Evolutionary conservation across 805 yeast genomes (phyloP), one percentile per base, ranked within the genome.

Genomic region (Kluyveromyces lactis): DNA sequence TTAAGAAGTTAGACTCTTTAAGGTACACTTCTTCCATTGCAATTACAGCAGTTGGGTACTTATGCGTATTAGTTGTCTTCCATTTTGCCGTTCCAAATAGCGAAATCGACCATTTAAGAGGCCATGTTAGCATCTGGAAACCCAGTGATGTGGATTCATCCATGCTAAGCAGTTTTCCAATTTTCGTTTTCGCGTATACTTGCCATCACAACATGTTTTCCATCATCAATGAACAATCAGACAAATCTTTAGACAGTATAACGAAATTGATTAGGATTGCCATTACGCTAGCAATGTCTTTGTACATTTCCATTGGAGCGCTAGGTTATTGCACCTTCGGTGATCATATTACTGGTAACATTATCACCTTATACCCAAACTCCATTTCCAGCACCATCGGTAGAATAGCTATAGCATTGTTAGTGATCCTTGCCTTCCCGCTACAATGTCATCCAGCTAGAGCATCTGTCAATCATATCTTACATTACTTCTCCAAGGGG

Each of bases 161-260:
- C 3, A 64, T 77, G n/a, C 68, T 89, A 15, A 71, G 82, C 18
- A 77, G 92, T 9, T 77, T 89, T 56, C 94, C 97, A n/a, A 83
- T 89, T 46, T 79, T 87, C 49, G 90, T 90, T 11, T 89, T 90
- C 67, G 95, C 96, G 0, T 90, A 79, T 62, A 90, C 97, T 0
- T 92, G 97, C 52, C 97, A 90, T 55, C 97, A 90, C 60, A 90
- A 90, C 63, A 86, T 86, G 86, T 86, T 86, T 52, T 77, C 95
- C 1, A 75, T 89, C 40, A 74, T 87, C 40, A 90, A 89, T 52
- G 97, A 90, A 63, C 71, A 89, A 21, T 62, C 59, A 23, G 77
- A 77, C 48, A 72, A 71, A 44, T 64, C 81, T 0, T 62, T 73
- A n/a, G 43, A 54, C 5, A 66, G 63, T 26, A 65, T 78, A 44